Conservation (phyloP, 1,284 basidiomycete genomes). For the Pseudozyma thailandica region DNA sequence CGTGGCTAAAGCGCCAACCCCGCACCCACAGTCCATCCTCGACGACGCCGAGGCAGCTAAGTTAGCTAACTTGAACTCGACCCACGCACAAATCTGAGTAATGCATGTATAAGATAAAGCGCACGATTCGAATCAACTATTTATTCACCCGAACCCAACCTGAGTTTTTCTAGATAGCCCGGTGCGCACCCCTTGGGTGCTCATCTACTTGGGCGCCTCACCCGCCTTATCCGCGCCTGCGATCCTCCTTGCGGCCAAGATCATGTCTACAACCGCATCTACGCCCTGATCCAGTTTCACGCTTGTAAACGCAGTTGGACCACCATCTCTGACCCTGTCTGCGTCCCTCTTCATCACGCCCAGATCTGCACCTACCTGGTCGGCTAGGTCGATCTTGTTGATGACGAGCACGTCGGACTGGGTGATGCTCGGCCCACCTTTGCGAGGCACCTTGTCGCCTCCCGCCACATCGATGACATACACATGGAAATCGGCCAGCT, state of each 20-base stretch:
- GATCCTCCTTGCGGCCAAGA: slow-evolving; percentile 85
- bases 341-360: slow-evolving; percentile 95
- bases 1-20: no score
- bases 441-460: slow-evolving; percentile 97
- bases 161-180: no score
- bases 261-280: slow-evolving; percentile 82
- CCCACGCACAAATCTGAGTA: no score
- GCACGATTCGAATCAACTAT: no score
- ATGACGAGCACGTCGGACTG: slow-evolving; percentile 93
- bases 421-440: slow-evolving; percentile 86
- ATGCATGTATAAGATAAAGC: no score
- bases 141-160: no score
- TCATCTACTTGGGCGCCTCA: slow-evolving; percentile 12
- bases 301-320: slow-evolving; percentile 91
- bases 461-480: slow-evolving; percentile 76
- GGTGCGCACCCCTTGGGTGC: no score
- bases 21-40: no score
- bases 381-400: slow-evolving; percentile 80
- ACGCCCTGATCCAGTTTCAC: slow-evolving; percentile 84
- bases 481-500: slow-evolving; percentile 91
- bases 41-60: no score
- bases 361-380: slow-evolving; percentile 89
- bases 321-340: slow-evolving; percentile 89
- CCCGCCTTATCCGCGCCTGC: slow-evolving; percentile 69
- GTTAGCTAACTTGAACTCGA: no score